Evolutionary conservation across 495 filamentous ascomycete genomes (phyloP).

Genomic region (Penicillium malachiteum): DNA sequence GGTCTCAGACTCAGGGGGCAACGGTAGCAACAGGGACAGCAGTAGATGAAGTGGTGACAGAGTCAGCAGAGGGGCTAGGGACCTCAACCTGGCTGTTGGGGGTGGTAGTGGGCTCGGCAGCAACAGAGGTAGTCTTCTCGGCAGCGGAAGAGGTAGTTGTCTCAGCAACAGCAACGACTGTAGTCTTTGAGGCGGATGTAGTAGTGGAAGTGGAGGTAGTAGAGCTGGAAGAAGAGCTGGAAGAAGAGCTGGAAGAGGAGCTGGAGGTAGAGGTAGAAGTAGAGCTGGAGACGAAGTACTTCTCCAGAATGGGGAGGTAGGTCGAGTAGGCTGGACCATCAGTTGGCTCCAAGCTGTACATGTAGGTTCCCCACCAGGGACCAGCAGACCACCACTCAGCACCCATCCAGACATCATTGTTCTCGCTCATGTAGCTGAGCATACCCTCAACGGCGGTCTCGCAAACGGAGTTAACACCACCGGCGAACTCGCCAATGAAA

Average conservation of each 20-base stretch:
- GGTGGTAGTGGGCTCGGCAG: constrained; percentile 12
- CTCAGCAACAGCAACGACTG: neutral
- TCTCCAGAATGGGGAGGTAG: constrained; percentile 34
- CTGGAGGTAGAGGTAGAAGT: constrained; percentile 2
- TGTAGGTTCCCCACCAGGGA: constrained; percentile 57
- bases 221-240: constrained; percentile 4
- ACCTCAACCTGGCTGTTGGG: constrained; percentile 16
- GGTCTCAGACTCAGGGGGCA: neutral
- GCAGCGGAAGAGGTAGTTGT: neutral
- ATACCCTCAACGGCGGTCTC: constrained; percentile 63
- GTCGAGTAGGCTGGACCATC: constrained; percentile 50
- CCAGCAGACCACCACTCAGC: constrained; percentile 71
- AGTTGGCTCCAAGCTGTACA: constrained; percentile 61
- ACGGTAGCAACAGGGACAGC: neutral
- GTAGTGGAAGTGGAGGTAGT: constrained; percentile 2
- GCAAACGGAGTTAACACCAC: constrained; percentile 64
- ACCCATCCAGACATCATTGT: constrained; percentile 69
- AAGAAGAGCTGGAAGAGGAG: neutral
- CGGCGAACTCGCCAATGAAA: constrained; percentile 71
- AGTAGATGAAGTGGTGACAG: constrained; percentile 4
- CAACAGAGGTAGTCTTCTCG: constrained; percentile 5
- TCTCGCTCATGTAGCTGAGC: constrained; percentile 56
- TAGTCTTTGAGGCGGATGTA: neutral
- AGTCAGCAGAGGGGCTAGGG: constrained; percentile 7
- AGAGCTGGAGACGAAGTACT: constrained; percentile 30